phyloP scores from a whole-genome alignment of 306 rosid species.

The Morella rubra region DNA sequence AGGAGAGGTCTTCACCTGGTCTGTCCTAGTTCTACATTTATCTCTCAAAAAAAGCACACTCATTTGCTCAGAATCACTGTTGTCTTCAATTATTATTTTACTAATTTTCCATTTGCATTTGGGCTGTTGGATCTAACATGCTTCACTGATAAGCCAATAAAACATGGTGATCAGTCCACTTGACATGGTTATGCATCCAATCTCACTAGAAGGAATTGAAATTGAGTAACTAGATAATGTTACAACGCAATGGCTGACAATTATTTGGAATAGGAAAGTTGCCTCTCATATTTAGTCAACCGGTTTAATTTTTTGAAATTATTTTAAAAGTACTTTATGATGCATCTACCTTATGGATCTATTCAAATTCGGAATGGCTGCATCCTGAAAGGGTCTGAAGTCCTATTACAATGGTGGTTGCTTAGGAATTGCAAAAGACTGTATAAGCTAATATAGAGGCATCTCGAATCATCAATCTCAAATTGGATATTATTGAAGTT shows the following conservation, averaged over 20 bases:
- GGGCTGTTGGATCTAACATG: neutral
- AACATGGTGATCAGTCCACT: neutral
- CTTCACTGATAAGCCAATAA: neutral
- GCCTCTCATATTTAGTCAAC: neutral
- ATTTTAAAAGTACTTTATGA: neutral
- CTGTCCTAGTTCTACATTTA: conserved; percentile 40
- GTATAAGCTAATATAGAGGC: neutral
- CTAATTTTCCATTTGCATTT: neutral
- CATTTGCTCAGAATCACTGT: neutral
- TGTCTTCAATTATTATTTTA: neutral
- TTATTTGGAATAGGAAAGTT: neutral
- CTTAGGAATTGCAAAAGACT: neutral
- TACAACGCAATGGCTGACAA: neutral
- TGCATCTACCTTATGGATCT: neutral
- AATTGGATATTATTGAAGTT: neutral
- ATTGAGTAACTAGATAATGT: neutral
- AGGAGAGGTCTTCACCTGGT: conserved; percentile 88
- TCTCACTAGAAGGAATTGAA: neutral
- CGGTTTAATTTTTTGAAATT: neutral
- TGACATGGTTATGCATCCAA: neutral
- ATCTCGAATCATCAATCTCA: neutral
- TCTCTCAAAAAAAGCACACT: neutral
- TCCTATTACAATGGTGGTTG: neutral
- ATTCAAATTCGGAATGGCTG: neutral
- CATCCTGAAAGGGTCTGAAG: neutral